Conservation (phyloP, 345 rosid genomes). For the Rhodomyrtus tomentosa region DNA sequence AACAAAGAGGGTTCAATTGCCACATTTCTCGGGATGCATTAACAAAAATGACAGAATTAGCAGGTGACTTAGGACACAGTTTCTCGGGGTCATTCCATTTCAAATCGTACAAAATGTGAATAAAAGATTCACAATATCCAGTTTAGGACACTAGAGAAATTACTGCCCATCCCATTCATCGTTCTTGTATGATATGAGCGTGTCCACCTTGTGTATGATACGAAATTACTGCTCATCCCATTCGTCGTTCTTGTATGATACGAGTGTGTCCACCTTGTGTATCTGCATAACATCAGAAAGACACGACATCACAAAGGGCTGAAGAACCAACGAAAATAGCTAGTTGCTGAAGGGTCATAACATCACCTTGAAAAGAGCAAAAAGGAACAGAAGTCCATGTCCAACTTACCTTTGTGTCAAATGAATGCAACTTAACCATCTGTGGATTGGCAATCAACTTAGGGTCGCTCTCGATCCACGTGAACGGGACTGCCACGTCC, state of each 20-base stretch:
- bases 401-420: constrained; percentile 70
- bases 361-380: neutral
- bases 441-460: constrained; percentile 94
- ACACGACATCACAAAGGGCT: neutral
- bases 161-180: constrained; percentile 92
- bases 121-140: constrained; percentile 7
- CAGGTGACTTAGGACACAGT: neutral
- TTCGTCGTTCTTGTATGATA: constrained; percentile 90
- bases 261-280: constrained; percentile 79
- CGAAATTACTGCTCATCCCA: constrained; percentile 75
- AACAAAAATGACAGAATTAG: neutral
- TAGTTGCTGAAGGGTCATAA: neutral
- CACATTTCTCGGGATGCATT: neutral
- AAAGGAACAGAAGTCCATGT: neutral
- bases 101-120: constrained; percentile 5
- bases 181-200: constrained; percentile 89
- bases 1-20: neutral
- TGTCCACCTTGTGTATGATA: no score
- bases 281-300: constrained; percentile 35
- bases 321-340: neutral
- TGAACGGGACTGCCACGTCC: constrained; percentile 87
- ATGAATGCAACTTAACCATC: constrained; percentile 95
- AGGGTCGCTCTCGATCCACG: constrained; percentile 94
- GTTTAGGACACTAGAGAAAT: neutral
- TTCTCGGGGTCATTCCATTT: neutral